Base-by-base conservation (phyloP, 805 yeast genomes). In the Ogataea pignaliae region DNA sequence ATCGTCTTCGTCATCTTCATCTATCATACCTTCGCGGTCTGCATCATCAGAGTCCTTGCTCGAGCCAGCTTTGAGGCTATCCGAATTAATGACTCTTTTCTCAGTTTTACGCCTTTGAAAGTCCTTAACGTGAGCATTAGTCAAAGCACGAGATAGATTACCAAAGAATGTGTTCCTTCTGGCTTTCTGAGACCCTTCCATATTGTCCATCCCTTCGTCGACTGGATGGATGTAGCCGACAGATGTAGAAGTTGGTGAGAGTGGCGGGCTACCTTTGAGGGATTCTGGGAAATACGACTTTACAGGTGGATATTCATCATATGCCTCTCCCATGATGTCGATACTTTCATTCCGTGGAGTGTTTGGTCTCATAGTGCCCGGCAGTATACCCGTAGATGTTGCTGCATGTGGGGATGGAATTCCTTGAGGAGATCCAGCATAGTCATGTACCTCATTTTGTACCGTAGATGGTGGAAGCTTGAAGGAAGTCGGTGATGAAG, bases 71-170 rank as follows among this genome's bases (percentile, higher is more conserved):
- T 21, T 29, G 38, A 10, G 12, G n/a, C 58, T 66, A 28, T 62
- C 68, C 14, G 62, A 68, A 6, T 34, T 15, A 9, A 56, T 64
- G 2, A 62, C 65, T 10, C 38, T 34, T 4, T 52, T 56, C 9
- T 56, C 54, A 6, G 57, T 54, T 52, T 70, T 75, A 43, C 81
- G 74, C 55, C 90, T 75, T 64, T 88, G 93, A 70, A 88, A 88
- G 66, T 88, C 96, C 57, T 84, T 83, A 33, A 86, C 81, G 56
- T 88, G 96, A 0, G 96, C 96, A 62, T 72, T 75, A 11, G 82
- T 83, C 53, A 86, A 70, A 1, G 79, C 76, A 40, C 73, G 73
- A 3, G 79, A 67, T n/a, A 82, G 62, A 26, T 66, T 63, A 33
- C 68, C 68, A 37, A 81, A 62, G 1, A 69, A 61, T 14, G 60